Percentiles rank a stretch among this genome's conserved stretches.
phyloP scores from a whole-genome alignment of 164 flowering plant genomes.

The Echeveria elegans region DNA sequence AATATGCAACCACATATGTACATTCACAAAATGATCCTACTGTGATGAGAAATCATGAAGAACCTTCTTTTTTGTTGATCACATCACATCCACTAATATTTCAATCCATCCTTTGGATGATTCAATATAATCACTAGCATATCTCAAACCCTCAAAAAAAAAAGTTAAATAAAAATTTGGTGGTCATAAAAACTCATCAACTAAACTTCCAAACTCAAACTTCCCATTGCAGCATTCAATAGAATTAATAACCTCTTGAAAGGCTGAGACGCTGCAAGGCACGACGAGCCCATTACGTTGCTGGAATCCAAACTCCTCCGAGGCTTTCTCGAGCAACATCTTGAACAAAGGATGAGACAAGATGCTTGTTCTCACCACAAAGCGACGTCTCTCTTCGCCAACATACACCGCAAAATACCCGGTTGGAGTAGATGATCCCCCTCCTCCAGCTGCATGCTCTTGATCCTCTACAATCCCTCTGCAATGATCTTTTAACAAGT shows the following conservation, averaged over 20 bases:
- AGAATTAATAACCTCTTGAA: slow-evolving; percentile 58
- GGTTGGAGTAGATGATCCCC: slow-evolving; percentile 29
- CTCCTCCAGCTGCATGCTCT: slow-evolving; percentile 10
- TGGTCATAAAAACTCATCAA: slow-evolving; percentile 44
- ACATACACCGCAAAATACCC: slow-evolving; percentile 74
- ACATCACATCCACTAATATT: neutral
- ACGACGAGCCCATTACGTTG: slow-evolving; percentile 57
- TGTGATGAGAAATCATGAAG: neutral
- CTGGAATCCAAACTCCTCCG: slow-evolving; percentile 61
- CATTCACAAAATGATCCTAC: neutral
- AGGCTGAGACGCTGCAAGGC: slow-evolving; percentile 64
- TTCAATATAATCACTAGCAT: neutral
- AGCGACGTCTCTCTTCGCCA: slow-evolving; percentile 59
- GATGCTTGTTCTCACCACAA: slow-evolving; percentile 63
- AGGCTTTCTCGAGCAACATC: slow-evolving; percentile 74
- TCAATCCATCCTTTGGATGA: neutral
- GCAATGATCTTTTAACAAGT: slow-evolving; percentile 20
- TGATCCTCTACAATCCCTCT: slow-evolving; percentile 7
- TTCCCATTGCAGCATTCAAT: slow-evolving; percentile 52
- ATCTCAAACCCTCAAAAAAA: neutral
- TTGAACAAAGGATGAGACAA: slow-evolving; percentile 81
- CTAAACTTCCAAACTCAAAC: slow-evolving; percentile 57
- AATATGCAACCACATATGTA: neutral
- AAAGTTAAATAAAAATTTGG: neutral
- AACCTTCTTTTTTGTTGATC: neutral